Evolutionary conservation across 2,329 filamentous ascomycete species (phyloP).

Genomic region (Reticulascus tulasneorum): DNA sequence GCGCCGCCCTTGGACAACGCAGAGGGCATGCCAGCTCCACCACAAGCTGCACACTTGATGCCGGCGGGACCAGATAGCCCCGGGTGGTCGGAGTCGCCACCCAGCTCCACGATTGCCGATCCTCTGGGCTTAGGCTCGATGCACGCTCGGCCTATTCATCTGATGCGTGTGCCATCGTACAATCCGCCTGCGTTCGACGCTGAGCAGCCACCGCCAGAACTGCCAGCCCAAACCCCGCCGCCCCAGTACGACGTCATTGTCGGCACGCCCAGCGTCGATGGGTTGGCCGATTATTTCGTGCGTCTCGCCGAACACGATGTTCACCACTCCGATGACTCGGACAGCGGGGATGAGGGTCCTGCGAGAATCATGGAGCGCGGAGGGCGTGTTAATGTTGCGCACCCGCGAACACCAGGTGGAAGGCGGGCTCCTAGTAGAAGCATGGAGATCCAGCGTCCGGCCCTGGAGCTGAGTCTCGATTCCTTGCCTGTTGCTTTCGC

Average conservation of each 20-base stretch:
- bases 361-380: slow-evolving; percentile 45
- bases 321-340: slow-evolving; percentile 37
- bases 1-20: slow-evolving; percentile 32
- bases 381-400: slow-evolving; percentile 54
- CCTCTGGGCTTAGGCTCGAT: slow-evolving; percentile 1
- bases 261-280: slow-evolving; percentile 61
- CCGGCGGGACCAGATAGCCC: slow-evolving; percentile 4
- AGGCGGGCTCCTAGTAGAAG: slow-evolving; percentile 52
- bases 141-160: slow-evolving; percentile 71
- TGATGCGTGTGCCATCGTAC: slow-evolving; percentile 78
- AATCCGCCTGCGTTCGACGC: slow-evolving; percentile 85
- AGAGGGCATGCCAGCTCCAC: slow-evolving; percentile 38
- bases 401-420: slow-evolving; percentile 52
- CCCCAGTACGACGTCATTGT: slow-evolving; percentile 80
- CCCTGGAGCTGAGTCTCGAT: slow-evolving; percentile 27
- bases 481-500: slow-evolving; percentile 7
- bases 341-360: slow-evolving; percentile 38
- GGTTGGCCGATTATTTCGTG: slow-evolving; percentile 82
- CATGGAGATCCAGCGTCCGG: slow-evolving; percentile 48
- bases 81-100: slow-evolving; percentile 5
- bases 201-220: slow-evolving; percentile 63
- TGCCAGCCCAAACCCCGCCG: slow-evolving; percentile 66
- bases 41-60: slow-evolving; percentile 54
- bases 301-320: slow-evolving; percentile 70
- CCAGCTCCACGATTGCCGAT: slow-evolving; percentile 7